phyloP scores from a whole-genome alignment of 441 rosid species.

The Adansonia gregorii region DNA sequence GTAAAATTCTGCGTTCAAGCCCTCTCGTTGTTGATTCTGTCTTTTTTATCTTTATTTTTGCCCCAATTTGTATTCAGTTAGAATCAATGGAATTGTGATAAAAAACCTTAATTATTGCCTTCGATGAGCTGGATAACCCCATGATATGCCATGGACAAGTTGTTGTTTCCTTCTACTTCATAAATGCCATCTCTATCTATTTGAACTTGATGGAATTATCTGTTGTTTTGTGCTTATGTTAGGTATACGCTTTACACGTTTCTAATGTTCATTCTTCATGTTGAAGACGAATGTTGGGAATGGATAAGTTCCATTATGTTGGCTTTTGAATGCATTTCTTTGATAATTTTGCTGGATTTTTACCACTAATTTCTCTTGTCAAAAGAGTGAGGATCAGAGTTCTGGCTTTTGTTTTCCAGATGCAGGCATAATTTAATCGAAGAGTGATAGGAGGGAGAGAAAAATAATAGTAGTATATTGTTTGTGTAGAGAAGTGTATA shows the following conservation, averaged over 20 bases:
- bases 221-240: neutral
- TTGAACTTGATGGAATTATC: slow-evolving; percentile 23
- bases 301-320: neutral
- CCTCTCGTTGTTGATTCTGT: neutral
- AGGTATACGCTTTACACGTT: neutral
- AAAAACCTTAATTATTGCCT: slow-evolving; percentile 20
- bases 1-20: slow-evolving; percentile 10
- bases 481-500: neutral
- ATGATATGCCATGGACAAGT: slow-evolving; percentile 11
- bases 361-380: neutral
- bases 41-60: neutral
- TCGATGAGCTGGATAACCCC: slow-evolving; percentile 27
- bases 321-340: neutral
- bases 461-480: neutral
- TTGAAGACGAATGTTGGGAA: neutral
- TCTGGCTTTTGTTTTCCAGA: neutral
- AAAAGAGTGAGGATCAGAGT: neutral
- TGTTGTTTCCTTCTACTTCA: slow-evolving; percentile 25
- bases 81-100: slow-evolving; percentile 11
- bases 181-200: slow-evolving; percentile 1
- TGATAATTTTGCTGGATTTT: neutral
- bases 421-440: neutral
- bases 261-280: neutral
- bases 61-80: neutral
- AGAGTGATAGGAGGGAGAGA: neutral